A percentile compares a stretch with the other conserved stretches of the same genome.
Conservation (phyloP, 2,329 filamentous ascomycete genomes). For the Colletotrichum camelliae region DNA sequence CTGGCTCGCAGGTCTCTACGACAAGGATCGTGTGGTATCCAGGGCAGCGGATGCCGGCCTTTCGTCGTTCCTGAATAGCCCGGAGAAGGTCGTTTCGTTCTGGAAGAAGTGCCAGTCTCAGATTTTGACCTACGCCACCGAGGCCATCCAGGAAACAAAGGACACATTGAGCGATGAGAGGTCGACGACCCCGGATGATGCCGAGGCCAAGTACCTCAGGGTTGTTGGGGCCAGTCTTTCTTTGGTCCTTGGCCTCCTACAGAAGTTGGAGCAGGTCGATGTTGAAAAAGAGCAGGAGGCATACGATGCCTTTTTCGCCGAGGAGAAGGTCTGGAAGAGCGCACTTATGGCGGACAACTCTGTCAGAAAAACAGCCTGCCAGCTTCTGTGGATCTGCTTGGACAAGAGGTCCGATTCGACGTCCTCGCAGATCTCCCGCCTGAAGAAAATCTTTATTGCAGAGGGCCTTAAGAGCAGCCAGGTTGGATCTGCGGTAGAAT, state of each 20-base stretch:
- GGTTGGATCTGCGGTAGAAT: conserved; percentile 74
- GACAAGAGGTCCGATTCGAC: conserved; percentile 51
- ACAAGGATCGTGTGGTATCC: conserved; percentile 79
- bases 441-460: conserved; percentile 67
- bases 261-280: conserved; percentile 54
- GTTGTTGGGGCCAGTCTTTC: conserved; percentile 66
- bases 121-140: conserved; percentile 81
- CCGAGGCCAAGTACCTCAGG: conserved; percentile 82
- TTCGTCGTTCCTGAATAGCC: conserved; percentile 74
- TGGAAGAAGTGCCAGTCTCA: conserved; percentile 82
- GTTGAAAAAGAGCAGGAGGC: conserved; percentile 63
- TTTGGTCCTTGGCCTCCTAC: conserved; percentile 58
- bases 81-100: conserved; percentile 78
- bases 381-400: conserved; percentile 56
- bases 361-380: conserved; percentile 56
- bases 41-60: conserved; percentile 81
- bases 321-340: conserved; percentile 70
- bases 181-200: conserved; percentile 82
- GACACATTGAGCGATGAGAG: conserved; percentile 89
- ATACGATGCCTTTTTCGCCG: conserved; percentile 71
- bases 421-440: conserved; percentile 52
- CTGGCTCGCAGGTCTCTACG: conserved; percentile 92
- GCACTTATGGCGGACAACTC: conserved; percentile 66
- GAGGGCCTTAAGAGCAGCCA: conserved; percentile 78
- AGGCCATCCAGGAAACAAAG: conserved; percentile 80